Evolutionary conservation across 1,284 basidiomycete species (phyloP).

Genomic region (Boletus smithii): DNA sequence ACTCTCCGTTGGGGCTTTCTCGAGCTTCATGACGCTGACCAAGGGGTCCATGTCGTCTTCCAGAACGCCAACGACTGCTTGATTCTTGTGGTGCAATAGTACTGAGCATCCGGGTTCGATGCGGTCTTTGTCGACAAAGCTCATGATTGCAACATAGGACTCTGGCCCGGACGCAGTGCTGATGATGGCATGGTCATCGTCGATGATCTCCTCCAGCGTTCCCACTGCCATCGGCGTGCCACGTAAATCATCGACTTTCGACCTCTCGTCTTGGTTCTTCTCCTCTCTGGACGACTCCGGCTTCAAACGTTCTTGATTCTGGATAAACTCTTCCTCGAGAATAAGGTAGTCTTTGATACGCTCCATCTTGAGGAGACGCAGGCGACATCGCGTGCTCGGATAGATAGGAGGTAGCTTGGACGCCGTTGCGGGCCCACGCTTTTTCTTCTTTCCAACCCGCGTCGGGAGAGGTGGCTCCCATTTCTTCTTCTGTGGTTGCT

Average conservation of each 20-base stretch:
- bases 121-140: slow-evolving; percentile 97
- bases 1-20: slow-evolving; percentile 98
- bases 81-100: slow-evolving; percentile 94
- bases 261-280: slow-evolving; percentile 94
- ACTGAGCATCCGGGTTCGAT: slow-evolving; percentile 97
- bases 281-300: slow-evolving; percentile 84
- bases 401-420: slow-evolving; percentile 92
- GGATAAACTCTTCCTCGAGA: slow-evolving; percentile 96
- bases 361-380: slow-evolving; percentile 95
- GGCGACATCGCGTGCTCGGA: slow-evolving; percentile 92
- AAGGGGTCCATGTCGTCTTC: slow-evolving; percentile 97
- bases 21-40: slow-evolving; percentile 98
- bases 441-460: slow-evolving; percentile 93
- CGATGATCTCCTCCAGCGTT: slow-evolving; percentile 98
- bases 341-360: slow-evolving; percentile 98
- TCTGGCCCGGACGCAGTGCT: slow-evolving; percentile 94
- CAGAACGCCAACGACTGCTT: slow-evolving; percentile 92
- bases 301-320: slow-evolving; percentile 90
- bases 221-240: slow-evolving; percentile 97
- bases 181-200: slow-evolving; percentile 99
- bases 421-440: slow-evolving; percentile 85
- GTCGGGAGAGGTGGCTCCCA: slow-evolving; percentile 99
- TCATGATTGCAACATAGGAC: slow-evolving; percentile 98
- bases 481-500: slow-evolving; percentile 80
- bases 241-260: slow-evolving; percentile 91